phyloP scores from a whole-genome alignment of 2,329 filamentous ascomycete genomes.

The Lachnellula occidentalis region DNA sequence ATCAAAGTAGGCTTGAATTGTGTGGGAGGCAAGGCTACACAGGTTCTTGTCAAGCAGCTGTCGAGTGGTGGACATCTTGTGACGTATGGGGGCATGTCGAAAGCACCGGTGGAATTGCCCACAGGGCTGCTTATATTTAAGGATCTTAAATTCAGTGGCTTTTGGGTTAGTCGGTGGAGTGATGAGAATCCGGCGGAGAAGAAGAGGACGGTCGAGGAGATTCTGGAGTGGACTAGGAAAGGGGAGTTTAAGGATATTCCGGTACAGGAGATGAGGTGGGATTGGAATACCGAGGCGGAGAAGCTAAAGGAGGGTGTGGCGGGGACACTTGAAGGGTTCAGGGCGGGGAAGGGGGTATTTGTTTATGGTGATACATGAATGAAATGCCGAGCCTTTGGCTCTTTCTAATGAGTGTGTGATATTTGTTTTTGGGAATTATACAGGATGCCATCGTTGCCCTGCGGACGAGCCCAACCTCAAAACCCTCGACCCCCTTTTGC shows the following conservation, averaged over 20 bases:
- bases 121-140: slow-evolving; percentile 90
- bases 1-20: slow-evolving; percentile 84
- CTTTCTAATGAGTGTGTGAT: background rate
- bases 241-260: slow-evolving; percentile 81
- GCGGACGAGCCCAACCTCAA: slow-evolving; percentile 28
- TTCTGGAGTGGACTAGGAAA: slow-evolving; percentile 67
- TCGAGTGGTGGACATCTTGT: slow-evolving; percentile 68
- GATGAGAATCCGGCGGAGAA: slow-evolving; percentile 69
- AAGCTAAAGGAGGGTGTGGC: slow-evolving; percentile 69
- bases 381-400: too few relatives aligned
- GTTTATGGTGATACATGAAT: slow-evolving; percentile 57
- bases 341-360: slow-evolving; percentile 85
- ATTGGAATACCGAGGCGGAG: slow-evolving; percentile 69
- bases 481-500: slow-evolving; percentile 23
- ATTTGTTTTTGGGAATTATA: background rate
- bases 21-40: slow-evolving; percentile 82
- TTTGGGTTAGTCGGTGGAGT: slow-evolving; percentile 92
- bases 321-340: slow-evolving; percentile 76
- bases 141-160: slow-evolving; percentile 81
- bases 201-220: slow-evolving; percentile 74
- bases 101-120: slow-evolving; percentile 75
- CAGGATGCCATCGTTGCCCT: slow-evolving; percentile 29
- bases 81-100: slow-evolving; percentile 93
- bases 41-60: slow-evolving; percentile 70
- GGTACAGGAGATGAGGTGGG: slow-evolving; percentile 77